Evolutionary conservation across 2,329 filamentous ascomycete genomes (phyloP).

Genomic region (Verticillium alfalfae): DNA sequence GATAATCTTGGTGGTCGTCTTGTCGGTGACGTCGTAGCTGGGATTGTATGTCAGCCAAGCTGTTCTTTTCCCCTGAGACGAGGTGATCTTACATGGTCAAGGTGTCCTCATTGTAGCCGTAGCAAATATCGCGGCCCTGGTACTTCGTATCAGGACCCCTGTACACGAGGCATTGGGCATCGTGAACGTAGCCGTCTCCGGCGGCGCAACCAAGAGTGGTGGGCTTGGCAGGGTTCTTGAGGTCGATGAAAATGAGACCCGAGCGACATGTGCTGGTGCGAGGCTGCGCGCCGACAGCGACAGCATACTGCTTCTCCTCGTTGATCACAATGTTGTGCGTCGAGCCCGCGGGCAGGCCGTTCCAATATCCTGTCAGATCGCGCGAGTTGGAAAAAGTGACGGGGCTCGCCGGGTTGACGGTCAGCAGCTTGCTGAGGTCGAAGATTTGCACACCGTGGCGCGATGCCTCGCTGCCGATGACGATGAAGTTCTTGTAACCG

Average conservation of each 20-base stretch:
- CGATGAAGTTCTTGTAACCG: constrained; percentile 24
- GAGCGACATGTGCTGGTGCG: constrained; percentile 29
- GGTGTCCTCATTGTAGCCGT: constrained; percentile 45
- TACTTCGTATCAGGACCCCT: constrained; percentile 40
- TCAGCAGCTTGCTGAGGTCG: constrained; percentile 49
- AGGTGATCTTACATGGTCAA: constrained; percentile 19
- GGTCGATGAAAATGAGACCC: constrained; percentile 50
- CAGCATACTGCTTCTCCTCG: constrained; percentile 37
- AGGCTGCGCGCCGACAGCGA: constrained; percentile 34
- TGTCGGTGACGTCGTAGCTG: constrained; percentile 40
- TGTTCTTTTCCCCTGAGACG: constrained; percentile 19
- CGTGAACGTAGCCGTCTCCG: constrained; percentile 46
- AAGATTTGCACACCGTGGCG: constrained; percentile 58
- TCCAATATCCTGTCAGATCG: constrained; percentile 29
- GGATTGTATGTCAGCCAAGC: constrained; percentile 12
- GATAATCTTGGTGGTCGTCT: constrained; percentile 35
- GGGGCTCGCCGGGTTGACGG: constrained; percentile 31
- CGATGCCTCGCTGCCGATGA: constrained; percentile 34
- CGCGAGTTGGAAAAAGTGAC: constrained; percentile 24
- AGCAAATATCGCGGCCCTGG: constrained; percentile 42
- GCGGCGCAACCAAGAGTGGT: constrained; percentile 42
- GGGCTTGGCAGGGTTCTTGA: constrained; percentile 44
- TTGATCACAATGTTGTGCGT: constrained; percentile 49
- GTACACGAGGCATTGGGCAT: constrained; percentile 47
- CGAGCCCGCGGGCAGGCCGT: constrained; percentile 25